These are phyloP conservation scores for Coriaria nepalensis DNA, from an alignment of 306 rosid species.

Conservation along the genomic window DNA sequence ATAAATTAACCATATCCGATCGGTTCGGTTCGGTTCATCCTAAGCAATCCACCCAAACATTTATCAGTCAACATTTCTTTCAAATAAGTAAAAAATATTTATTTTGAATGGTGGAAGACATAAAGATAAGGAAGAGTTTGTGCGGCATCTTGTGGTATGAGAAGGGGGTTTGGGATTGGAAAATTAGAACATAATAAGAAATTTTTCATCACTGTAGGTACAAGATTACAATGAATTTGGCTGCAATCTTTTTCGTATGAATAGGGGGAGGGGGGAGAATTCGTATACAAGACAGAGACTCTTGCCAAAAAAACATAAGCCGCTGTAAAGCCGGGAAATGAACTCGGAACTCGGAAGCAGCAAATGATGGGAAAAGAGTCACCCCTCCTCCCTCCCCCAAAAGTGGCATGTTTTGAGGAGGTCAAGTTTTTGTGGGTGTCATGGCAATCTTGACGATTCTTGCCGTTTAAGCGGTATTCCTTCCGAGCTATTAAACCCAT, in stretches of 20 bases:
- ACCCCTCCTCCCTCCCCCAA: conserved; percentile 28
- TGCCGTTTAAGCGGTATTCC: conserved; percentile 97
- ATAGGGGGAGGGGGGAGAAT: conserved; percentile 21
- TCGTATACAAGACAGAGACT: conserved; percentile 27
- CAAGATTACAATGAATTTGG: too few species aligned
- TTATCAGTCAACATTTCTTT: too few species aligned
- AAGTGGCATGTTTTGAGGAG: conserved; percentile 1
- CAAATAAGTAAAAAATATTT: too few species aligned
- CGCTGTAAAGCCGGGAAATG: conserved; percentile 23
- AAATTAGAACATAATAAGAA: too few species aligned
- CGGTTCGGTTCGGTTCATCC: too few species aligned
- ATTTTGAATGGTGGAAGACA: too few species aligned
- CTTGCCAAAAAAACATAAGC: background rate
- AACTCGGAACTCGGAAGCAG: conserved; percentile 18
- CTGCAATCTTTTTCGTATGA: conserved; percentile 5
- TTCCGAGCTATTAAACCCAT: conserved; percentile 42
- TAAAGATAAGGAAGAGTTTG: too few species aligned
- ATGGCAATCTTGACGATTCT: conserved; percentile 40
- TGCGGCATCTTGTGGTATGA: too few species aligned
- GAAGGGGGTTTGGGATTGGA: too few species aligned
- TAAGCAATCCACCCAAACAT: too few species aligned
- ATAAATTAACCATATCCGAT: too few species aligned
- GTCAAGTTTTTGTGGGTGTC: conserved; percentile 8
- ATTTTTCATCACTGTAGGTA: too few species aligned
- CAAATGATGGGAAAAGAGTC: conserved; percentile 22